Evolutionary conservation across 2,329 filamentous ascomycete genomes (phyloP).

Genomic region (Aspergillus nomiae): DNA sequence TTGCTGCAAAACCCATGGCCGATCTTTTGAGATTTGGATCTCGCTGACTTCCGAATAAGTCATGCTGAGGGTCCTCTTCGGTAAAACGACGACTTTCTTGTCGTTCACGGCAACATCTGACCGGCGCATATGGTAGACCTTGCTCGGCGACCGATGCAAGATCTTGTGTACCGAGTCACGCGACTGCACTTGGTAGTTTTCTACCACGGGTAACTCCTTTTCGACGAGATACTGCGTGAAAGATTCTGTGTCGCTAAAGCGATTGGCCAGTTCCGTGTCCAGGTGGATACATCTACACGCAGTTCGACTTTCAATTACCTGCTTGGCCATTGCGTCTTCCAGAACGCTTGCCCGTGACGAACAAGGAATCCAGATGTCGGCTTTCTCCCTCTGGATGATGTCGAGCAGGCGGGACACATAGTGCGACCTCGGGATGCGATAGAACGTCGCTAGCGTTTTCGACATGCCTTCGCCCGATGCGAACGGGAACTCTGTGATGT

Average conservation of each 20-base stretch:
- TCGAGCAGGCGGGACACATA: conserved; percentile 62
- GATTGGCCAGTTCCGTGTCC: conserved; percentile 56
- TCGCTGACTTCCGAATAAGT: conserved; percentile 59
- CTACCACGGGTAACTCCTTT: conserved; percentile 57
- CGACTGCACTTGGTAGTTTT: conserved; percentile 57
- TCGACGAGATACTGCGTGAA: conserved; percentile 63
- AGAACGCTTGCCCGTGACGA: conserved; percentile 67
- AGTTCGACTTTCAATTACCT: conserved; percentile 60
- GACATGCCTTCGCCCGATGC: conserved; percentile 62
- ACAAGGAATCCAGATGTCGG: conserved; percentile 74
- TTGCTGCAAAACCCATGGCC: conserved; percentile 70
- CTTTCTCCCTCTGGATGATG: conserved; percentile 61
- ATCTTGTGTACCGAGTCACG: conserved; percentile 56
- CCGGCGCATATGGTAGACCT: conserved; percentile 65
- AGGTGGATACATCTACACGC: conserved; percentile 66
- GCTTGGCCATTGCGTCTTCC: conserved; percentile 67
- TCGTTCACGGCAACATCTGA: conserved; percentile 51
- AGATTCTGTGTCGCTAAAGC: conserved; percentile 64
- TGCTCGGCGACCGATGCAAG: conserved; percentile 48
- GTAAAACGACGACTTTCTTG: conserved; percentile 61
- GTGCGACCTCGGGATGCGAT: conserved; percentile 48
- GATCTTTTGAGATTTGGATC: conserved; percentile 56
- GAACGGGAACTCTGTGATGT: conserved; percentile 56
- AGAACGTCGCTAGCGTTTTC: conserved; percentile 56
- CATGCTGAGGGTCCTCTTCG: conserved; percentile 53